Percentiles rank a stretch among this genome's conserved stretches.
Evolutionary conservation across 2,329 filamentous ascomycete species (phyloP).

Genomic region (Scedosporium boydii): DNA sequence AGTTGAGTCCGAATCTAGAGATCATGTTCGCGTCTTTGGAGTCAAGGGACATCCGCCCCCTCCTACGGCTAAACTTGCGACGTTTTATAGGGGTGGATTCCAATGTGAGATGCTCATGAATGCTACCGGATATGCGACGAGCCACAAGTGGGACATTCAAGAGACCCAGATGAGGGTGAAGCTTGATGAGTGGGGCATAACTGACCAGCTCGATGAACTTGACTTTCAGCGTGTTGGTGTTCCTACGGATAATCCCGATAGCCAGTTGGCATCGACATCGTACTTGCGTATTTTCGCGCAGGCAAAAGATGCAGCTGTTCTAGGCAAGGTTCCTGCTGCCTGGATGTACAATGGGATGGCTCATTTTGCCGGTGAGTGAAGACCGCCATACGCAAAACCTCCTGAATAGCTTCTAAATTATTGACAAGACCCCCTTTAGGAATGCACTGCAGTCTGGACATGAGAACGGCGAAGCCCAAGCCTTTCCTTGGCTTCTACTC

Average conservation of each 20-base stretch:
- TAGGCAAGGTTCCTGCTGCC: constrained; percentile 19
- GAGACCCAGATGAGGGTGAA: constrained; percentile 24
- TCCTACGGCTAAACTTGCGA: constrained; percentile 28
- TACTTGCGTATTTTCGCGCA: constrained; percentile 34
- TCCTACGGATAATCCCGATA: constrained; percentile 22
- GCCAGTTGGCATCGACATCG: constrained; percentile 31
- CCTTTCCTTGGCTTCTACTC: constrained; percentile 14
- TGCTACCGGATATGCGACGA: constrained; percentile 31
- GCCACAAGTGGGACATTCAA: constrained; percentile 31
- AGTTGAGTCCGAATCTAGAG: constrained; percentile 31
- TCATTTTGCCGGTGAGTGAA: constrained; percentile 23
- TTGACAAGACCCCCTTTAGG: constrained; percentile 13
- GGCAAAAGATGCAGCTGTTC: constrained; percentile 18
- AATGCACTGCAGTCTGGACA: constrained; percentile 31
- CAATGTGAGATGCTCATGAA: constrained; percentile 36
- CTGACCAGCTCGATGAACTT: constrained; percentile 35
- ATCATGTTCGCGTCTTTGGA: constrained; percentile 16
- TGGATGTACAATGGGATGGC: constrained; percentile 25
- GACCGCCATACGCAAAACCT: constrained; percentile 7
- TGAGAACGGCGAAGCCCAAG: constrained; percentile 23
- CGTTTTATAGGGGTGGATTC: constrained; percentile 32
- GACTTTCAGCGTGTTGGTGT: constrained; percentile 30
- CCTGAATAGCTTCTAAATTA: no score
- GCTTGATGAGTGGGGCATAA: constrained; percentile 26
- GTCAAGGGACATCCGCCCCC: constrained; percentile 20